Evolutionary conservation across 2,329 filamentous ascomycete genomes (phyloP), one percentile per base, ranked within the genome.

Genomic region (Mycosphaerella sp.): DNA sequence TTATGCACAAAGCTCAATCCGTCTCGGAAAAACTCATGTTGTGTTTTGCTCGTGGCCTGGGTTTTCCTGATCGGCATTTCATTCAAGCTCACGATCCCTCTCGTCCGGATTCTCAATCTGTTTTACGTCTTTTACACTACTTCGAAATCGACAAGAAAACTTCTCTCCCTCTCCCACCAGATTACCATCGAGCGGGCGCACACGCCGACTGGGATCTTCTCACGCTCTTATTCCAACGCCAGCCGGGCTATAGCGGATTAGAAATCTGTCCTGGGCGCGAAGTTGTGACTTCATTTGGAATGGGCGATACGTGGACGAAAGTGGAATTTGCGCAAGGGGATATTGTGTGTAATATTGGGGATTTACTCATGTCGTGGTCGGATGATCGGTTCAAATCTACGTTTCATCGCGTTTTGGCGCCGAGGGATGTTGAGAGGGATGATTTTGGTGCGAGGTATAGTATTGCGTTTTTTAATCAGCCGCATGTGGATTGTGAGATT

Each of bases 361-460:
- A 86, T 64, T 70, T 85, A 51, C 72, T 86, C 12, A 85, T 86
- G 83, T 78, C 74, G 41, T 84, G 82, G 81, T 80, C 76, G 29
- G 82, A 85, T 63, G 83, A 85, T 66, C 76, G 81, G 17, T 84
- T 85, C 72, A 85, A 85, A 69, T 81, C 77, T 40, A 84, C 82
- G 0, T 81, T 83, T 50, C 83, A 85, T 67, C 76, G 82, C 3
- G 82, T 85, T 54, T 82, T 81, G 68, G 80, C 81, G 1, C 81
- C 81, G 0, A 74, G 69, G 29, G 79, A 83, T 59, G 71, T 72
- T 0, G 73, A 71, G 2, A 51, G 48, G 11, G 74, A 77, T 44
- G 82, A 77, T 64, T 85, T 77, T 61, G 80, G 80, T 4, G 76
- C 79, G 59, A 74, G 82, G 41, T 85, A 83, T 65, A 83, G 80